phyloP scores from a whole-genome alignment of 2,329 filamentous ascomycete genomes.

The Colletotrichum kahawae region DNA sequence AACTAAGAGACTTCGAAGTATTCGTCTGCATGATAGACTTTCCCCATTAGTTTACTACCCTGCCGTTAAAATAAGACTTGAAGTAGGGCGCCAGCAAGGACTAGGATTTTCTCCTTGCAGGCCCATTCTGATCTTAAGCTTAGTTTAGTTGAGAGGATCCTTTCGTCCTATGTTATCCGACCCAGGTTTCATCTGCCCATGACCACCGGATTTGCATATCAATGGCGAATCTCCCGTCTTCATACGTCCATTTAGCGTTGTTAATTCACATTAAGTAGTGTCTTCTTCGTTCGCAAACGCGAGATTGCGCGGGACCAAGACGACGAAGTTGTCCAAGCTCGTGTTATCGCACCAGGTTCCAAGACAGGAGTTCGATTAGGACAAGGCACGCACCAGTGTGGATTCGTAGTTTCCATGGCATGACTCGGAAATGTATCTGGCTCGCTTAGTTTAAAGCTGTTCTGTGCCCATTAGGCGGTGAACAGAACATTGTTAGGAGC shows the following conservation, averaged over 20 bases:
- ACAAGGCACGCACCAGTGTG: background rate
- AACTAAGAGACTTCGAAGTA: background rate
- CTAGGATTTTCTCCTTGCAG: background rate
- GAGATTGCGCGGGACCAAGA: too few species aligned
- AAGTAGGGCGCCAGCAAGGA: background rate
- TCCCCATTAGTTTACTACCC: background rate
- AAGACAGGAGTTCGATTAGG: background rate
- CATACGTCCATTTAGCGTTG: too few species aligned
- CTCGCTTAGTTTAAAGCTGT: background rate
- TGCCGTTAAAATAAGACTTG: background rate
- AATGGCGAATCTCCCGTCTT: too few species aligned
- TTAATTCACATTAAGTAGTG: too few species aligned
- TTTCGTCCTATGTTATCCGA: background rate
- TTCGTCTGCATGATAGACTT: background rate
- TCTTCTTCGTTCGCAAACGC: too few species aligned
- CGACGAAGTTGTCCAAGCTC: too few species aligned
- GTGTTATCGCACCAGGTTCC: background rate
- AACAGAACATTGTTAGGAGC: background rate
- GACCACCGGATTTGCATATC: too few species aligned
- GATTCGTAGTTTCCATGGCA: background rate
- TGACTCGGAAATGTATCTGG: background rate
- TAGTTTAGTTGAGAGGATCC: background rate
- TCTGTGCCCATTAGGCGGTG: background rate
- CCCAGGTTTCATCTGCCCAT: background rate
- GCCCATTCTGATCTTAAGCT: background rate